Base-by-base conservation (phyloP, 2,329 filamentous ascomycete species). In the Fusarium armeniacum region DNA sequence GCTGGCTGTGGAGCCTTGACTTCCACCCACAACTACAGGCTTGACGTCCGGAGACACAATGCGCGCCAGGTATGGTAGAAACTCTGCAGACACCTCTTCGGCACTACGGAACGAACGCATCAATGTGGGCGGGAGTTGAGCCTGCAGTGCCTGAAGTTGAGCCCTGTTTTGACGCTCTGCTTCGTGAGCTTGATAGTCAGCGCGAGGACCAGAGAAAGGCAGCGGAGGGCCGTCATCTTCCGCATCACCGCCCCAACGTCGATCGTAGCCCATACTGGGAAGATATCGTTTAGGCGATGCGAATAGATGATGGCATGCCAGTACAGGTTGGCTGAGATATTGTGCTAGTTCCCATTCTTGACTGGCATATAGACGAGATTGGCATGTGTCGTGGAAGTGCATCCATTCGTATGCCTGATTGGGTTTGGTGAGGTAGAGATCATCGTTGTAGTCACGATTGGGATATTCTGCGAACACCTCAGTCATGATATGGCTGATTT, bases 271-370 rank as follows among this genome's bases (percentile, higher is more conserved):
- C 49, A 78, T 63, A 61, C 77, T 79, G 50, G 78, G 73, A 68
- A 80, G 53, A 73, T 84, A 84, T 58, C 85, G 85, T 36, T 85
- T 85, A 28, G 91, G 88, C 1, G 92, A 91, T 5, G 94, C 93
- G 76, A 99, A 99, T 15, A 99, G 86, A 76, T 93, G 86, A 77
- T 99, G 97, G 76, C 97, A 98, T 5, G 93, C 96, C 3, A 98
- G 86, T 18, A 96, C 87, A 0, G 95, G 91, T 71, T 96, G 92
- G 74, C 90, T 93, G 50, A 98, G 87, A 78, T 99, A 99, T 0
- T 93, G 90, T 1, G 87, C 88, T 18, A 99, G 83, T 79, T 99
- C 96, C 92, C 96, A 99, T 58, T 97, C 94, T 78, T 98, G 95
- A 62, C 88, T 90, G n/a, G 89, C 83, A 76, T 90, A 97, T 2